Base-by-base conservation (phyloP, 352 stramenopile genomes). In the Nothophytophthora sp. region DNA sequence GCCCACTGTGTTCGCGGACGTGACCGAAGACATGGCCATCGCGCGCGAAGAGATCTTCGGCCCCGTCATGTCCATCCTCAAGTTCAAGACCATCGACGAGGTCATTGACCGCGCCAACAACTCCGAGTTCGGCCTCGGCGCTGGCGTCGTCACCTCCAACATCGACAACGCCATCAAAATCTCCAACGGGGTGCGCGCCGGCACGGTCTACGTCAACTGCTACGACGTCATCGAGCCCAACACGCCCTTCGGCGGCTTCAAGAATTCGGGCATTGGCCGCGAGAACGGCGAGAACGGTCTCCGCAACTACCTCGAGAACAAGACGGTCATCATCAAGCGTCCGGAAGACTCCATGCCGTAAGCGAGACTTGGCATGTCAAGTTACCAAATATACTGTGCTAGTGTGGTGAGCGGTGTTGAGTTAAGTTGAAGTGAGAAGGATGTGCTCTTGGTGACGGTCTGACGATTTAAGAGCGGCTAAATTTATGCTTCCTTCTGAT, bases 121-220 rank as follows among this genome's bases (percentile, higher is more conserved):
- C 60, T 87, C 73, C 1, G 37, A 71, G 2, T 97, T 88, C 72
- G 90, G 90, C 4, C 80, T 98, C 4, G 88, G 76, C 29, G 86
- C 79, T 1, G 87, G 81, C 13, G 85, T 98, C 35, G 96, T 88
- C 46, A 97, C 90, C n/a, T 69, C 76, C 43, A 87, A 95, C 64
- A 38, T 97, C 23, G 66, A 73, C 30, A 76, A 89, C 39, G 78
- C 79, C 4, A 85, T 96, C 58, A 73, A 86, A 41, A 81, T 98
- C 55, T 77, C 88, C 28, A 83, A 94, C 44, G 69, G 56, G 4
- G 68, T 99, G 11, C 81, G 96, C 45, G 76, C 77, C 47, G 94
- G 94, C 25, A 96, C 96, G 13, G 86, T 98, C 24, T 96, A 92
- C 56, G 78, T 98, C 10, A 99, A 98, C 75, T 96, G 79, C 67